Evolutionary conservation across 352 stramenopile species (phyloP).

Genomic region (Phytopythium oedochilum): DNA sequence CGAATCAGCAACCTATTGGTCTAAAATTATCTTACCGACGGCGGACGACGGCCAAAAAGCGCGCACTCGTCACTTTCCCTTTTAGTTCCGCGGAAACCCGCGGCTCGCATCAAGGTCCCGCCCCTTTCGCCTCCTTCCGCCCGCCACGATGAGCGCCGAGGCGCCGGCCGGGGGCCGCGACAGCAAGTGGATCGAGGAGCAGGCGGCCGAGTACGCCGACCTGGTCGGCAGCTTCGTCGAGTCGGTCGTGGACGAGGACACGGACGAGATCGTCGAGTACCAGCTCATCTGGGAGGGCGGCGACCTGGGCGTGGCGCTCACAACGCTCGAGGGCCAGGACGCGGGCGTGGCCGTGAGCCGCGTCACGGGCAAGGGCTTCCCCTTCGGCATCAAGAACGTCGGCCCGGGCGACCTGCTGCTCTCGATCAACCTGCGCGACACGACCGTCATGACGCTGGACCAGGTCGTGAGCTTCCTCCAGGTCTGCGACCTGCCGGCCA

Average conservation of each 20-base stretch:
- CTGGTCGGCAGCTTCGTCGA: conserved; percentile 84
- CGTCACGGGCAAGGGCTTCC: conserved; percentile 83
- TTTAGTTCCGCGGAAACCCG: background rate
- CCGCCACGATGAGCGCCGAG: conserved; percentile 20
- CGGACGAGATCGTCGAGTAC: conserved; percentile 85
- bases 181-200: conserved; percentile 75
- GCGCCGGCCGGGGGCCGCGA: conserved; percentile 16
- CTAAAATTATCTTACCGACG: too few species aligned
- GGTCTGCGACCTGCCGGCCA: conserved; percentile 80
- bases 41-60: too few species aligned
- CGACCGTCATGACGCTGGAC: conserved; percentile 71
- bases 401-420: conserved; percentile 72
- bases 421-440: conserved; percentile 82
- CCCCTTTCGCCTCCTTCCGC: background rate
- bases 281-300: conserved; percentile 87
- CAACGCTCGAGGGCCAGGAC: conserved; percentile 51
- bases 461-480: conserved; percentile 80
- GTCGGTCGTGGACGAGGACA: conserved; percentile 76
- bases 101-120: too few species aligned
- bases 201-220: conserved; percentile 80
- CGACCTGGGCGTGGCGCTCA: conserved; percentile 80
- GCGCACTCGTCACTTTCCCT: background rate
- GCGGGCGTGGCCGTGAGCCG: conserved; percentile 72
- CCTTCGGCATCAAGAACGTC: conserved; percentile 88
- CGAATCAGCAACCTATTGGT: background rate